Conservation (phyloP, 768 basidiomycete species). For the Dentipellis fragilis region DNA sequence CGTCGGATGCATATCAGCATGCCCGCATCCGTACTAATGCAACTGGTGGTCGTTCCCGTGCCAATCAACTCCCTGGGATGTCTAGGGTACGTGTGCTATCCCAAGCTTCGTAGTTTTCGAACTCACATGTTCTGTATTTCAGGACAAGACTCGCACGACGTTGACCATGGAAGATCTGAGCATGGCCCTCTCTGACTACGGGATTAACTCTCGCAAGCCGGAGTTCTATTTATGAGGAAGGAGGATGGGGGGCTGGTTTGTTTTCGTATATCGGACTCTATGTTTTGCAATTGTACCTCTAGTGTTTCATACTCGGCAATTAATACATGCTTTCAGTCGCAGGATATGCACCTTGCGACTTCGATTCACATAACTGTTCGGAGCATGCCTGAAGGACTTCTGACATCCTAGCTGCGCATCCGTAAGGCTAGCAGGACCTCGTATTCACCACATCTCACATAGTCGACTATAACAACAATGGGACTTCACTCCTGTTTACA, state of each 20-base stretch:
- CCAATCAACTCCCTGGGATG: slow-evolving; percentile 52
- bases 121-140: neutral
- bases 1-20: slow-evolving; percentile 94
- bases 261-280: neutral
- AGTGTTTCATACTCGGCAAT: neutral
- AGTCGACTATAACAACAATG: too few relatives aligned
- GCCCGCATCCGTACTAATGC: slow-evolving; percentile 92
- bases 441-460: too few relatives aligned
- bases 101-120: neutral
- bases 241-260: neutral
- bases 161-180: slow-evolving; percentile 97
- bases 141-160: slow-evolving; percentile 90
- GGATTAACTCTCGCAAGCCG: slow-evolving; percentile 88
- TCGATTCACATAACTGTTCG: too few relatives aligned
- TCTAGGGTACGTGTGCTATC: slow-evolving; percentile 42
- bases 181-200: slow-evolving; percentile 89
- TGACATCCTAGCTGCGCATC: too few relatives aligned
- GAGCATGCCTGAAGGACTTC: too few relatives aligned
- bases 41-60: slow-evolving; percentile 57
- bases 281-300: neutral
- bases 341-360: too few relatives aligned
- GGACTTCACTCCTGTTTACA: neutral
- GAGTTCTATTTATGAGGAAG: slow-evolving; percentile 75
- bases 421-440: too few relatives aligned
- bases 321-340: neutral